phyloP scores from a whole-genome alignment of 1,284 basidiomycete genomes.

The Microbotryum intermedium region DNA sequence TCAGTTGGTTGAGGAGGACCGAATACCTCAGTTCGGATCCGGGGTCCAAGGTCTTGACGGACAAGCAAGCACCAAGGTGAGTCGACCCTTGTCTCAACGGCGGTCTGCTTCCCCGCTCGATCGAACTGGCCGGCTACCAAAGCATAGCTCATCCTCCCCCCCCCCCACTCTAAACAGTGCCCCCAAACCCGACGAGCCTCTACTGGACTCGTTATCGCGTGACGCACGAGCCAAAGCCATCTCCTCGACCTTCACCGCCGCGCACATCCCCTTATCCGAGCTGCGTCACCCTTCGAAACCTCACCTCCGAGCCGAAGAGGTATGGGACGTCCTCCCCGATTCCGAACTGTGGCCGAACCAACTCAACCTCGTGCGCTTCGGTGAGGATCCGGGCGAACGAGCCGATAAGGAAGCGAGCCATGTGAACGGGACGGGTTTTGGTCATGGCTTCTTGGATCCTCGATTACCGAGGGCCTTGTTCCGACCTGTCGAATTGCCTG shows the following conservation, averaged over 20 bases:
- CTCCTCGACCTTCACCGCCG: conserved; percentile 60
- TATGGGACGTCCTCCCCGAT: conserved; percentile 79
- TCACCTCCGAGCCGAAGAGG: conserved; percentile 65
- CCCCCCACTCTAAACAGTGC: background rate
- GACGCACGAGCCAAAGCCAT: conserved; percentile 72
- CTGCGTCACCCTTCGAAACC: conserved; percentile 73
- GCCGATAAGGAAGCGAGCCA: too few species aligned
- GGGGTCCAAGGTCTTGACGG: conserved; percentile 1
- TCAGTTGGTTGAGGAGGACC: conserved; percentile 81
- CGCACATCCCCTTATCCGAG: conserved; percentile 51
- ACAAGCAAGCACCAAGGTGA: too few species aligned
- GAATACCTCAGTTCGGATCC: conserved; percentile 56
- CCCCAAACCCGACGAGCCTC: conserved; percentile 39
- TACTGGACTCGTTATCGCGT: conserved; percentile 61
- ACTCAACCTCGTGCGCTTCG: conserved; percentile 79
- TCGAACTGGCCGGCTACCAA: background rate
- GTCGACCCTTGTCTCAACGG: too few species aligned
- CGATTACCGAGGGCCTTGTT: conserved; percentile 74
- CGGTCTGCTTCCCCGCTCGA: too few species aligned
- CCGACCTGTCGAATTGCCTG: conserved; percentile 67
- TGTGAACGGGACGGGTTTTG: too few species aligned
- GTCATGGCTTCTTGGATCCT: conserved; percentile 44
- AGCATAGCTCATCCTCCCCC: too few species aligned
- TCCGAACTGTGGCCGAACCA: conserved; percentile 78
- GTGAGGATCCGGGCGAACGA: conserved; percentile 56